phyloP scores from a whole-genome alignment of 1,284 basidiomycete species.

The Trichosporon ovoides region DNA sequence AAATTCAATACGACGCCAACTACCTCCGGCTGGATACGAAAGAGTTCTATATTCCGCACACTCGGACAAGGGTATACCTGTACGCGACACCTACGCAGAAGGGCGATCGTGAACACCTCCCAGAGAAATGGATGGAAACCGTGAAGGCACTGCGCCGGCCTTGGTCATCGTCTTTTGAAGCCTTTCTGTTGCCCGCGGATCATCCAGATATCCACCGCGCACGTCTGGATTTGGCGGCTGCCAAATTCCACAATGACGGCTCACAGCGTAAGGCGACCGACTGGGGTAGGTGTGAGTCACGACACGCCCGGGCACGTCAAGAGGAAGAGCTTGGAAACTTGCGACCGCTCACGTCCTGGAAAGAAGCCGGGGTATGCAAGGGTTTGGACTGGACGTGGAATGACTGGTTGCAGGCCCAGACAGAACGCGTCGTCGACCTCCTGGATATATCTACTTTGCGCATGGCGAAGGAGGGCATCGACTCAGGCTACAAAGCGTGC shows the following conservation, averaged over 20 bases:
- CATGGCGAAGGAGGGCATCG: conserved; percentile 70
- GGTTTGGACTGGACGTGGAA: conserved; percentile 88
- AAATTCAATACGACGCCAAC: conserved; percentile 70
- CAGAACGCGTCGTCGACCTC: conserved; percentile 89
- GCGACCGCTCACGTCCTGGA: conserved; percentile 86
- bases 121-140: conserved; percentile 64
- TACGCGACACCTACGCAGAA: conserved; percentile 54
- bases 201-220: conserved; percentile 86
- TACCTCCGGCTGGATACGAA: conserved; percentile 75
- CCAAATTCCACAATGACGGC: conserved; percentile 47
- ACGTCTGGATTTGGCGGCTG: conserved; percentile 68
- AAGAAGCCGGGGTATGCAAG: conserved; percentile 83
- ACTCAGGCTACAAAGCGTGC: conserved; percentile 83
- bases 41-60: conserved; percentile 90
- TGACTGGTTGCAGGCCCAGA: conserved; percentile 85
- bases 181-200: conserved; percentile 83
- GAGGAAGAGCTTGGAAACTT: conserved; percentile 78
- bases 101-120: conserved; percentile 51
- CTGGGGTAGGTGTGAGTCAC: conserved; percentile 86
- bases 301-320: conserved; percentile 79
- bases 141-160: conserved; percentile 70
- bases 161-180: conserved; percentile 82
- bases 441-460: conserved; percentile 86
- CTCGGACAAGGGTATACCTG: conserved; percentile 81
- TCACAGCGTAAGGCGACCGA: conserved; percentile 58